These are phyloP conservation scores for Colletotrichum sp. DNA, from an alignment of 2,329 filamentous ascomycete genomes.

Conservation along the genomic window DNA sequence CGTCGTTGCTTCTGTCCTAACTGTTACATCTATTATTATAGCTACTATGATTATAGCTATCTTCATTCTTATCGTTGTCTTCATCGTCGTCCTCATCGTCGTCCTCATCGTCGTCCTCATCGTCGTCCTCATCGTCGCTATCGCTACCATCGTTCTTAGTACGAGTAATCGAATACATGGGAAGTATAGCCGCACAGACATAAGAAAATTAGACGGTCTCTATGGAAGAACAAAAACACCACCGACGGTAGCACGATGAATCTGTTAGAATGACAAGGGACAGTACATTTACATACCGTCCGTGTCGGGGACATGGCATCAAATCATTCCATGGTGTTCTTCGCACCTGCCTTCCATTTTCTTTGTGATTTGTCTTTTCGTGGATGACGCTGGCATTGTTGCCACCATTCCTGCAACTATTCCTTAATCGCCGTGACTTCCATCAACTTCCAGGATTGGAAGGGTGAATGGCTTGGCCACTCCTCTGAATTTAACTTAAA, in stretches of 20 bases:
- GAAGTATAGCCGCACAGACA: too few relatives aligned
- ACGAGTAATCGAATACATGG: too few relatives aligned
- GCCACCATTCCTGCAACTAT: neutral
- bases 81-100: too few relatives aligned
- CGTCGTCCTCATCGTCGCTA: too few relatives aligned
- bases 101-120: too few relatives aligned
- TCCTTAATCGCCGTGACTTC: neutral
- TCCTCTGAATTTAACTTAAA: neutral
- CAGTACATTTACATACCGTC: neutral
- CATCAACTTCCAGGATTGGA: neutral
- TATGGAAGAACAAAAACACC: neutral
- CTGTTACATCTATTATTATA: too few relatives aligned
- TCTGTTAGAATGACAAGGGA: neutral
- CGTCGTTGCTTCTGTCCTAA: too few relatives aligned
- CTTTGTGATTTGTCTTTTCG: neutral
- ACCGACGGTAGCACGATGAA: neutral
- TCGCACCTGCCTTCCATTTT: neutral
- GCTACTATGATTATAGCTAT: too few relatives aligned
- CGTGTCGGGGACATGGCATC: neutral
- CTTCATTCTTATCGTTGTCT: too few relatives aligned
- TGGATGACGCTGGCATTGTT: neutral
- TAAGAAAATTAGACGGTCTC: too few relatives aligned
- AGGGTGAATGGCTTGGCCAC: neutral
- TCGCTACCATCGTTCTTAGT: too few relatives aligned
- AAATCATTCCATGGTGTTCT: neutral